Base-by-base conservation (phyloP, 2,329 filamentous ascomycete species). In the Nectriaceae sp. region DNA sequence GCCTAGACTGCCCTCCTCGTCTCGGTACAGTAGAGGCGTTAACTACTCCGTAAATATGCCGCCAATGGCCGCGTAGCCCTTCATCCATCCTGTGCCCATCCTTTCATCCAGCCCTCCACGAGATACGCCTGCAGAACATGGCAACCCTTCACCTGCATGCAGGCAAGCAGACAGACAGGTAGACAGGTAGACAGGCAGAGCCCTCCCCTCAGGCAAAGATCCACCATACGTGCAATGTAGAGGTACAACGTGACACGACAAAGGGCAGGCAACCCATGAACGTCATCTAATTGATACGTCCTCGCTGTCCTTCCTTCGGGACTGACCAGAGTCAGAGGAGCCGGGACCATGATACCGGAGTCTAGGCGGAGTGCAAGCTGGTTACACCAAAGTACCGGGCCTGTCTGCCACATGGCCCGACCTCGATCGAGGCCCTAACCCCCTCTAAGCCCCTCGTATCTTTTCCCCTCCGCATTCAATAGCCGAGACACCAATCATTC, bases 21-120 rank as follows among this genome's bases (percentile, higher is more conserved):
- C n/a, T n/a, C n/a, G n/a, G n/a, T n/a, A n/a, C n/a, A n/a, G n/a
- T n/a, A n/a, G n/a, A n/a, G n/a, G n/a, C n/a, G n/a, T n/a, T n/a
- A n/a, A n/a, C n/a, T n/a, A n/a, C n/a, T n/a, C n/a, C n/a, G 8
- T 26, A 11, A 20, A 19, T 21, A 47, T 40, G 40, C 41, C 43
- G 33, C 42, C 31, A 46, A 42, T 50, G 47, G 40, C 39, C 35
- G 40, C 41, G 38, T 35, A 31, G 26, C 26, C n/a, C 13, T 18
- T n/a, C 40, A n/a, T 39, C 40, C 36, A 15, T 15, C 26, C 15
- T 31, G 10, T 15, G 26, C 15, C 26, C 26, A 15, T 31, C 26
- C 26, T 15, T 31, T 15, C 26, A 31, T 31, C 26, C 26, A 15
- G 8, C 26, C 26, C 8, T 31, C 26, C 26, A 31, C 26, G 26